Evolutionary conservation across 1,139 yeast genomes (phyloP).

Genomic region (Lizanozyma gosingica): DNA sequence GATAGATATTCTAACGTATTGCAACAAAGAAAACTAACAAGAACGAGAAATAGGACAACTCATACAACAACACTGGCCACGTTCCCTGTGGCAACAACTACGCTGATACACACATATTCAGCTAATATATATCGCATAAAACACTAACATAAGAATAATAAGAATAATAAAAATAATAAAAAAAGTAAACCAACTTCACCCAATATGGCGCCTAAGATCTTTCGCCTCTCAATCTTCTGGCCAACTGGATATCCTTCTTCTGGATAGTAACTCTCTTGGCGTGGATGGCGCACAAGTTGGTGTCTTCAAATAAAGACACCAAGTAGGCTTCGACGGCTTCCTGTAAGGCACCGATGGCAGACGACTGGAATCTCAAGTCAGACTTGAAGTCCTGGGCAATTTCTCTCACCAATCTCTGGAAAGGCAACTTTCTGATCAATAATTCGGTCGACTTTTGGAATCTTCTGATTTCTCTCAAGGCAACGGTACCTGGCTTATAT

Average conservation of each 20-base stretch:
- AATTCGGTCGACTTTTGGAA: conserved; percentile 45
- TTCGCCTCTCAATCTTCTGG: conserved; percentile 48
- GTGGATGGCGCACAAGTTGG: conserved; percentile 46
- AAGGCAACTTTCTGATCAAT: conserved; percentile 44
- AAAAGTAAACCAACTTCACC: too few relatives aligned
- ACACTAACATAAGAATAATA: too few relatives aligned
- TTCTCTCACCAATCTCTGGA: conserved; percentile 46
- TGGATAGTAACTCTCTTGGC: conserved; percentile 48
- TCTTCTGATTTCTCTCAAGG: conserved; percentile 47
- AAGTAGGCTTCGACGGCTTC: conserved; percentile 47
- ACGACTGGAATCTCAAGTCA: conserved; percentile 43
- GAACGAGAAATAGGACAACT: too few relatives aligned
- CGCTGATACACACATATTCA: too few relatives aligned
- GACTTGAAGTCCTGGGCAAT: conserved; percentile 45
- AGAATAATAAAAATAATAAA: too few relatives aligned
- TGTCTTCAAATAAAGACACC: conserved; percentile 43
- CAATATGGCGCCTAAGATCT: conserved; percentile 26
- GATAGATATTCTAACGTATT: too few relatives aligned
- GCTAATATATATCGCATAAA: too few relatives aligned
- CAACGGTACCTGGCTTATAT: conserved; percentile 50
- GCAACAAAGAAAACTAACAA: too few relatives aligned
- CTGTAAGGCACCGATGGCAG: conserved; percentile 46
- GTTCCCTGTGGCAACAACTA: too few relatives aligned
- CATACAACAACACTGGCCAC: too few relatives aligned
- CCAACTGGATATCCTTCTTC: conserved; percentile 46